phyloP scores from a whole-genome alignment of 1,139 yeast species.

The Diutina pseudorugosa region DNA sequence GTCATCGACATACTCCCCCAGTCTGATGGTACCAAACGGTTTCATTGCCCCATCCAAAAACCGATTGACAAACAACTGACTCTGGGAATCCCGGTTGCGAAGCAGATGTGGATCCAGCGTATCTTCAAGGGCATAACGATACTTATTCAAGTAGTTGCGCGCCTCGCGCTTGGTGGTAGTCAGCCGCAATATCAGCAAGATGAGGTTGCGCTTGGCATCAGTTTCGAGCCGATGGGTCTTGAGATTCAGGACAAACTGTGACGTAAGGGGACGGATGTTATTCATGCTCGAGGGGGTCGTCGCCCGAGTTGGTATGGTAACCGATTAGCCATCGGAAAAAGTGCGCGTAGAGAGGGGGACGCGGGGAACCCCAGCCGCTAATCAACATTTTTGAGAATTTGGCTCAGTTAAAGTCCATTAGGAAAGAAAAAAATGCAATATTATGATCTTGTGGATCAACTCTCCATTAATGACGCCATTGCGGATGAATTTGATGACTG shows the following conservation, averaged over 20 bases:
- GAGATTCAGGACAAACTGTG: conserved; percentile 28
- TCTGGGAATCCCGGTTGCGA: conserved; percentile 18
- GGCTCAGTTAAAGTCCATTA: too few relatives aligned
- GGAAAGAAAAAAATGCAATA: too few relatives aligned
- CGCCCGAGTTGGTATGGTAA: background rate
- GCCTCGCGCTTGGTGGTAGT: conserved; percentile 76
- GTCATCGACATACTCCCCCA: conserved; percentile 11
- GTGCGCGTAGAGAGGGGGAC: background rate
- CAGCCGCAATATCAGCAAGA: conserved; percentile 57
- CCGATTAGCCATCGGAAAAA: background rate
- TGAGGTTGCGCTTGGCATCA: conserved; percentile 36
- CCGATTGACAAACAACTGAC: conserved; percentile 27
- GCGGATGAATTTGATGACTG: too few relatives aligned
- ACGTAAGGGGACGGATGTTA: conserved; percentile 17
- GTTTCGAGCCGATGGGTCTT: conserved; percentile 22
- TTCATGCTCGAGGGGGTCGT: conserved; percentile 14
- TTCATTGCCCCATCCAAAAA: conserved; percentile 21
- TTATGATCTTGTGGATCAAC: too few relatives aligned
- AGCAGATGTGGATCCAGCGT: conserved; percentile 5
- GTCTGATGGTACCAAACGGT: conserved; percentile 20
- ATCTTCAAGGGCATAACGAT: conserved; percentile 29
- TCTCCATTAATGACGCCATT: too few relatives aligned
- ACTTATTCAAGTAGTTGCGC: conserved; percentile 48
- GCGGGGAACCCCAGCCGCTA: background rate
- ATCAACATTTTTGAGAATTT: too few relatives aligned